Base-by-base conservation (phyloP, 2,329 filamentous ascomycete genomes). In the Trichoderma sp. region DNA sequence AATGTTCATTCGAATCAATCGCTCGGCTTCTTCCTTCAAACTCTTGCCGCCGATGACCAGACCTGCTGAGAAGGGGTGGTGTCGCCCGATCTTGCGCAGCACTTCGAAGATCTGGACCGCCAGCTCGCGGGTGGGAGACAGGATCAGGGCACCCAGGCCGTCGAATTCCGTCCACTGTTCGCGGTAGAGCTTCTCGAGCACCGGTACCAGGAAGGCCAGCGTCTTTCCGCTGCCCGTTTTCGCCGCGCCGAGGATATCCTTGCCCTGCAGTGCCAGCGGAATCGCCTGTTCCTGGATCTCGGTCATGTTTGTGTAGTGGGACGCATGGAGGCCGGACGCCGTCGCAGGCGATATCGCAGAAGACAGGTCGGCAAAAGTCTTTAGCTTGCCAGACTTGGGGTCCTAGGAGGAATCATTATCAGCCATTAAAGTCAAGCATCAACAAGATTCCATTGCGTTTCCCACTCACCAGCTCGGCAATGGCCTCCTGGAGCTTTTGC, bases 41-140 rank as follows among this genome's bases (percentile, higher is more conserved):
- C 86, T 93, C 82, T 96, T 97, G 47, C 95, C 95, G 47, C 95
- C 95, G 71, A 98, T 98, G 10, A 99, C 87, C 71, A 98, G 78
- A 0, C 95, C 95, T 0, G 95, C 95, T 0, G 94, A 96, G 76
- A 98, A 97, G 67, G 87, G 83, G 76, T 99, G 94, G 65, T 94
- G 88, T 64, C 91, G 86, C 51, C 95, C 95, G 65, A 99, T 87
- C 76, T 96, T 97, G 67, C 92, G 85, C 71, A 99, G 79, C 0
- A 98, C 94, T 65, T 97, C 91, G 74, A 98, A 99, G 67, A 97
- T 99, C 77, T 99, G 95, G 45, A 96, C 95, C 0, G 95, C 94
- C 63, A 99, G 83, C 79, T 99, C 95, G 73, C 95, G 89, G 7
- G 95, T 99, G 0, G 95, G 95, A 0, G 93, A 94, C 62, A 99